phyloP scores from a whole-genome alignment of 495 filamentous ascomycete species.

The Hyaloscypha variabilis region DNA sequence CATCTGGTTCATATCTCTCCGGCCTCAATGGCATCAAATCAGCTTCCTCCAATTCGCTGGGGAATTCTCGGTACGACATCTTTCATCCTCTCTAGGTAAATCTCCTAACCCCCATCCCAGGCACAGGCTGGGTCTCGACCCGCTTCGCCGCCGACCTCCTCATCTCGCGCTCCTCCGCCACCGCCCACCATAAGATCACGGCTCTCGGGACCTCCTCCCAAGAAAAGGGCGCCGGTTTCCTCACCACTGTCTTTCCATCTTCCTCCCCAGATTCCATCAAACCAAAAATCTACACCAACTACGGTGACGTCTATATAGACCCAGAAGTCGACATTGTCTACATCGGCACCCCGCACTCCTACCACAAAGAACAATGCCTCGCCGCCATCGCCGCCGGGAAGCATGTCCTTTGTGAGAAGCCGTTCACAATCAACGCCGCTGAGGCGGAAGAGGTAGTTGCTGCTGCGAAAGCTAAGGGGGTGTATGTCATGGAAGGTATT shows the following conservation, averaged over 20 bases:
- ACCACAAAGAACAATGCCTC: conserved; percentile 43
- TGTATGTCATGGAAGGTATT: conserved; percentile 42
- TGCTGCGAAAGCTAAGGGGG: conserved; percentile 42
- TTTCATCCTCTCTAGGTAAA: neutral
- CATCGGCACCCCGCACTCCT: conserved; percentile 47
- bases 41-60: neutral
- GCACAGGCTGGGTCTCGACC: neutral
- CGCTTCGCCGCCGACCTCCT: neutral
- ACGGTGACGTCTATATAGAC: conserved; percentile 57
- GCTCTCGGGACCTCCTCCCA: neutral
- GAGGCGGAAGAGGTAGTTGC: conserved; percentile 42
- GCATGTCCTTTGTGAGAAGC: conserved; percentile 49
- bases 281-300: conserved; percentile 67
- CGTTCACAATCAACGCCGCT: conserved; percentile 41
- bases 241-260: neutral
- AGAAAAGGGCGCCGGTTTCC: neutral
- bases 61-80: neutral
- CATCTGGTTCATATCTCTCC: too few relatives aligned
- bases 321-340: conserved; percentile 46
- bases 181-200: neutral
- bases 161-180: neutral
- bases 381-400: conserved; percentile 51
- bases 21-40: neutral
- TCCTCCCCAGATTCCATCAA: neutral
- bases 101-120: neutral